These are phyloP conservation scores for Fusarium brachygibbosum DNA, from an alignment of 2,329 filamentous ascomycete genomes.

Conservation along the genomic window DNA sequence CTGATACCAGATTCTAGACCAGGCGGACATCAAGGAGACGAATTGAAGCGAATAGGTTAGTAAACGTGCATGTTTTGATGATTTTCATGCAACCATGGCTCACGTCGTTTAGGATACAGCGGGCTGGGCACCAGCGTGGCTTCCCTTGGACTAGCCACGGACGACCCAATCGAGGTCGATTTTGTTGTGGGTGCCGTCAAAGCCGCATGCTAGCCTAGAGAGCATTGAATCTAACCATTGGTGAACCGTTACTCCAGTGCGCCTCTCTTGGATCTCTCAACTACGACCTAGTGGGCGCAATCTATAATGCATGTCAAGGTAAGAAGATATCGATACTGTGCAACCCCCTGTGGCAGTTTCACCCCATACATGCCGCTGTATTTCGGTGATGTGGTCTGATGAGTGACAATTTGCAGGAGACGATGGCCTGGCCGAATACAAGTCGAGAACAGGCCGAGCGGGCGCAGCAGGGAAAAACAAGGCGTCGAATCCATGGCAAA, in stretches of 20 bases:
- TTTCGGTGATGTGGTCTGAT: slow-evolving; percentile 35
- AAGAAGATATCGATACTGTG: slow-evolving; percentile 38
- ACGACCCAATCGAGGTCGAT: slow-evolving; percentile 74
- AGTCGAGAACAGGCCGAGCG: slow-evolving; percentile 54
- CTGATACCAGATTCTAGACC: slow-evolving; percentile 50
- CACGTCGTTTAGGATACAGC: slow-evolving; percentile 71
- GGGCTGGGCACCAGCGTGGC: slow-evolving; percentile 78
- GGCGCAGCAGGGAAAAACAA: slow-evolving; percentile 42
- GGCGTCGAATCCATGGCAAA: slow-evolving; percentile 37
- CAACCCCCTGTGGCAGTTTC: slow-evolving; percentile 15
- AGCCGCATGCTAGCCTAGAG: slow-evolving; percentile 28
- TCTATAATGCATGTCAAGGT: slow-evolving; percentile 70
- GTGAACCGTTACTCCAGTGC: slow-evolving; percentile 61
- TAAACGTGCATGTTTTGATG: slow-evolving; percentile 28
- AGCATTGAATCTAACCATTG: slow-evolving; percentile 37
- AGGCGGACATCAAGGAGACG: slow-evolving; percentile 52
- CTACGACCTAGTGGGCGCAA: slow-evolving; percentile 70
- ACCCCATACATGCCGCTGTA: slow-evolving; percentile 31
- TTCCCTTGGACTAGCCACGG: slow-evolving; percentile 71
- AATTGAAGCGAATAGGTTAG: slow-evolving; percentile 51
- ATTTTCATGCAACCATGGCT: slow-evolving; percentile 40
- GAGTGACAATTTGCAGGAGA: slow-evolving; percentile 47
- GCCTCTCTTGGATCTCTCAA: slow-evolving; percentile 87
- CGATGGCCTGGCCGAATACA: slow-evolving; percentile 62
- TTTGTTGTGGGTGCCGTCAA: slow-evolving; percentile 69